Conservation (phyloP, 345 rosid genomes). For the Salix caprea region DNA sequence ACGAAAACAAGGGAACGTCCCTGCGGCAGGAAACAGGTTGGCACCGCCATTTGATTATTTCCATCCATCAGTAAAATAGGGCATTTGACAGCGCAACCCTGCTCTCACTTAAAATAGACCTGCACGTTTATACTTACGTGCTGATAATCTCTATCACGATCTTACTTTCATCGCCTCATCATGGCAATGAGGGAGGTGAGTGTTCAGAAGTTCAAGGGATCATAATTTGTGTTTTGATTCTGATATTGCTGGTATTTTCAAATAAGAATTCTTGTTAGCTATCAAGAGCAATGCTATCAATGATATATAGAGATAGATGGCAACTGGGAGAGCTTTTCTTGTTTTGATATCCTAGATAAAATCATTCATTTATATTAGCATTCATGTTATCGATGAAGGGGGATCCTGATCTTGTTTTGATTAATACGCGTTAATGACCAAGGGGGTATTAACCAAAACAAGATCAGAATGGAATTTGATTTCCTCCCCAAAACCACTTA, state of each 20-base stretch:
- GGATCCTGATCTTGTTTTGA: slow-evolving; percentile 11
- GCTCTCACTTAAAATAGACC: not conserved
- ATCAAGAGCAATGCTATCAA: not conserved
- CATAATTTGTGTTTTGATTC: not conserved
- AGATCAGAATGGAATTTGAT: not conserved
- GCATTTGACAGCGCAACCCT: not conserved
- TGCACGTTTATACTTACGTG: not conserved
- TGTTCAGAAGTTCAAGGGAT: not conserved
- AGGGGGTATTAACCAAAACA: slow-evolving; percentile 22
- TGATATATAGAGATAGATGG: not conserved
- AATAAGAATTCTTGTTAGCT: not conserved
- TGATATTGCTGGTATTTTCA: not conserved
- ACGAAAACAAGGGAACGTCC: not conserved
- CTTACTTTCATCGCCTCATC: not conserved
- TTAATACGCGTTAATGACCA: slow-evolving; percentile 20
- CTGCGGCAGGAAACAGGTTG: not conserved
- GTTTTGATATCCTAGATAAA: not conserved
- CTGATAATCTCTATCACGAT: not conserved
- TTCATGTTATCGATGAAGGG: too few species aligned
- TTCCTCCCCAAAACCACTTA: not conserved
- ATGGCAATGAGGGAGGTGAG: not conserved
- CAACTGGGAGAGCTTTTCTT: not conserved
- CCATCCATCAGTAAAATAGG: not conserved
- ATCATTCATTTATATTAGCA: not conserved
- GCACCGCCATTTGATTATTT: not conserved